phyloP scores from a whole-genome alignment of 345 rosid genomes.

The Eucalyptus erythrocorys region DNA sequence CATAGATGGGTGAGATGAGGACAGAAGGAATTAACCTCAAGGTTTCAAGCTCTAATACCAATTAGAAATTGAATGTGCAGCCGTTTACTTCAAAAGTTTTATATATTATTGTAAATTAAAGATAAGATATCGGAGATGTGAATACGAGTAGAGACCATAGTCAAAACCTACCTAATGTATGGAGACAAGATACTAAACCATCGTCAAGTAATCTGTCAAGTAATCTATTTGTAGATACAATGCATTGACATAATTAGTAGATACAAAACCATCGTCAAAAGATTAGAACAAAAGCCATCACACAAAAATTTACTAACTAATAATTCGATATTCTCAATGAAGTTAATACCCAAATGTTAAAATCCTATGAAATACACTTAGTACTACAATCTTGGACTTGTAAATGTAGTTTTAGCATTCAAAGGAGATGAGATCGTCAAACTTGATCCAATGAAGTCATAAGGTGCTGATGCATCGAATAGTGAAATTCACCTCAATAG shows the following conservation, averaged over 20 bases:
- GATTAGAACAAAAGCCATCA: background rate
- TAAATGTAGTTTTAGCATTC: background rate
- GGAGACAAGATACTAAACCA: background rate
- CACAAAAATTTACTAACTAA: background rate
- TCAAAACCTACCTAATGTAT: too few species aligned
- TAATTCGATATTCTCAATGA: rapidly evolving
- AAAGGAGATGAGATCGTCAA: background rate
- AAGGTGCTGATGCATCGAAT: background rate
- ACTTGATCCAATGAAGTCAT: background rate
- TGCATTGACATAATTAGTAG: background rate
- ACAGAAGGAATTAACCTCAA: too few species aligned
- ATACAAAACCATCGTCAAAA: rapidly evolving
- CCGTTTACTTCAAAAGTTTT: too few species aligned
- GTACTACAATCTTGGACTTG: rapidly evolving
- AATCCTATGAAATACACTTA: background rate
- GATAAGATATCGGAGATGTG: too few species aligned
- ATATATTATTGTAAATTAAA: too few species aligned
- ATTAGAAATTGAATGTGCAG: too few species aligned
- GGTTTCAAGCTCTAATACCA: too few species aligned
- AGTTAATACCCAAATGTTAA: background rate
- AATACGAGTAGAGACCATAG: background rate
- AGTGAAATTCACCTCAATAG: background rate
- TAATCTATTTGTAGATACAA: background rate
- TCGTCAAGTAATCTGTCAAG: background rate
- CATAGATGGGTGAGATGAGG: too few species aligned